Base-by-base conservation (phyloP, 2,329 filamentous ascomycete species). In the Tricladium varicosporioides region DNA sequence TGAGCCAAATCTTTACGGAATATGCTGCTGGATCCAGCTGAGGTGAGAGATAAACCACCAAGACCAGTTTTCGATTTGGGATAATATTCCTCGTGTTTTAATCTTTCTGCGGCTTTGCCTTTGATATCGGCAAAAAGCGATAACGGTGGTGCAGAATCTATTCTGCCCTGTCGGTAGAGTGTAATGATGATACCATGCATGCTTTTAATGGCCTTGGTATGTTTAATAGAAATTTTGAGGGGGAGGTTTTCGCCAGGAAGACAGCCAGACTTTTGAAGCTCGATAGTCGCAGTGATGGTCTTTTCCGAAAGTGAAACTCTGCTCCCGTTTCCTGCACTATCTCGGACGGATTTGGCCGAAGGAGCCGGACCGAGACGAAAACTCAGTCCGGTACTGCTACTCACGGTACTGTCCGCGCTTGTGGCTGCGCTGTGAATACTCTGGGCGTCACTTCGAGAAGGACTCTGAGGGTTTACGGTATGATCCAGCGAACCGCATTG, bases 1-100 rank as follows among this genome's bases (percentile, higher is more conserved):
- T 99, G 94, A 4, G 90, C 88, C 2, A 99, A 77, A 71, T 99
- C 94, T 71, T 97, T 97, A 53, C 94, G 88, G 71, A 97, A 97
- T n/a, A 94, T 83, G 71, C 92, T 94, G 70, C 86, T 93, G 1
- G 92, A 92, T 40, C 91, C 88, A 5, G 89, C 89, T 1, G 91
- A 94, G 1, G 90, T 91, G 43, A 97, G 79, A 1, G 92, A 95
- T 27, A 97, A 77, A 0, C 92, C 92, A 14, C 89, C 90, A 7
- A 97, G 80, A 0, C 92, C 92, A 0, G 92, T 95, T 59, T 88
- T 86, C 1, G 92, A 96, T 66, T 87, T 90, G 4, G 92, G 92
- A 69, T 92, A 95, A 67, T 88, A 90, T 59, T 96, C 91, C 66
- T 88, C 90, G 57, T 71, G 70, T 58, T 91, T 86, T 14, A 84